Evolutionary conservation across 257 asterid genomes (phyloP), one percentile per base, ranked within the genome.

Genomic region (Mentha longifolia): DNA sequence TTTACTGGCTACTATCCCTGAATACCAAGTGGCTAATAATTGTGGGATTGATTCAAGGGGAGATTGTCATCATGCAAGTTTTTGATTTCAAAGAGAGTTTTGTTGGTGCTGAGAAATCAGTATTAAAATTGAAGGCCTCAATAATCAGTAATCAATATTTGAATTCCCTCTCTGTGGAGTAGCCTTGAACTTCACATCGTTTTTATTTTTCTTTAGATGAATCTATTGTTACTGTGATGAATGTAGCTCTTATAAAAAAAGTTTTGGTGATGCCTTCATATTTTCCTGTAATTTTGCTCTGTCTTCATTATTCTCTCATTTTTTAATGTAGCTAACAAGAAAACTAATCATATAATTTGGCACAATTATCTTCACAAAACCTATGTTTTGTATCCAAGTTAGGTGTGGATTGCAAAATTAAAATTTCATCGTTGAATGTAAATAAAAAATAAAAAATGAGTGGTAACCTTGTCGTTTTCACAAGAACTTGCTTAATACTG

Each of bases 1-100:
- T 74, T 93, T 79, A 91, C 98, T 19, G 97, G 98, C 70, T 93
- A 93, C 87, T 89, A 86, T 68, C 92, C 91, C 70, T 92, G 85
- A 91, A 77, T 57, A 60, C 75, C 65, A 25, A 59, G 45, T 16
- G 65, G 82, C 68, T 50, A 61, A 72, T 46, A 64, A 71, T 15
- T 76, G 76, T 55, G 64, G 67, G 57, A 73, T 68, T 17, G 80
- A 67, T 65, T 72, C 71, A 31, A 64, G 37, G 64, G 76, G 65
- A 57, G 78, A 64, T 35, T 49, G 31, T 25, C 15, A 16, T 22
- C 65, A n/a, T 51, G 66, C 65, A 39, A 70, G 75, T 76, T 67
- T 72, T 74, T 82, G 70, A 69, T 79, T 64, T 72, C 60, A 35
- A 65, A 15, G 60, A n/a, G 35, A 68, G 71, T 65, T 78, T 74